phyloP scores from a whole-genome alignment of 2,329 filamentous ascomycete species.

The Colletotrichum sp. region DNA sequence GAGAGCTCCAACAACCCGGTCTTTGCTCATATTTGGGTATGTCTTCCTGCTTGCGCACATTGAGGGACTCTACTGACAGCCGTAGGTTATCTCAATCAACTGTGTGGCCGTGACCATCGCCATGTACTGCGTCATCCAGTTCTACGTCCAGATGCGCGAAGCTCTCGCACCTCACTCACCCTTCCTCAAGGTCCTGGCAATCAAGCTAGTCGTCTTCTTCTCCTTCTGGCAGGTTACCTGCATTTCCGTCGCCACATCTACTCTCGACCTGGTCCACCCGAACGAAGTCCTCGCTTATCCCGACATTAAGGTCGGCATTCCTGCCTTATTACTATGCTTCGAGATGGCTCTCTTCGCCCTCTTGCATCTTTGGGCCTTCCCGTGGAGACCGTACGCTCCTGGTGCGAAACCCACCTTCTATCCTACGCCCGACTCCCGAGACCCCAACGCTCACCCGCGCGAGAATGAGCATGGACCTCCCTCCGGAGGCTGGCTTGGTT shows the following conservation, averaged over 20 bases:
- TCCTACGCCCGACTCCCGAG: constrained; percentile 45
- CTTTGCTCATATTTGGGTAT: constrained; percentile 86
- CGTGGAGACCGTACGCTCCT: constrained; percentile 72
- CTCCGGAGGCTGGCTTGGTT: constrained; percentile 67
- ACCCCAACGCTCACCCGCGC: constrained; percentile 42
- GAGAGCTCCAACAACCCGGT: constrained; percentile 77
- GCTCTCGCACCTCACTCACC: constrained; percentile 73
- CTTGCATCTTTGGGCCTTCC: constrained; percentile 83
- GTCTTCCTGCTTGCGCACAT: constrained; percentile 16
- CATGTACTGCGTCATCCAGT: constrained; percentile 89
- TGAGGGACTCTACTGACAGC: background rate
- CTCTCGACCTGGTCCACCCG: constrained; percentile 66
- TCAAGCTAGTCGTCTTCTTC: constrained; percentile 91
- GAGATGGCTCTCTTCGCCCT: constrained; percentile 86
- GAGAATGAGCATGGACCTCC: constrained; percentile 56
- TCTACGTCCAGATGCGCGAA: constrained; percentile 77
- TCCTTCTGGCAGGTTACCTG: constrained; percentile 80
- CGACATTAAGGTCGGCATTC: constrained; percentile 83
- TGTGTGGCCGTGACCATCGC: constrained; percentile 77
- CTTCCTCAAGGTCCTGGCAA: constrained; percentile 82
- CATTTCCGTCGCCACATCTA: constrained; percentile 58
- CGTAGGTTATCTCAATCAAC: constrained; percentile 70
- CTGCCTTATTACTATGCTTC: constrained; percentile 77
- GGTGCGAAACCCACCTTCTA: constrained; percentile 51
- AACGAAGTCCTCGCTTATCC: constrained; percentile 69